Base-by-base conservation (phyloP, 2,329 filamentous ascomycete genomes). In the Fusarium sp. region DNA sequence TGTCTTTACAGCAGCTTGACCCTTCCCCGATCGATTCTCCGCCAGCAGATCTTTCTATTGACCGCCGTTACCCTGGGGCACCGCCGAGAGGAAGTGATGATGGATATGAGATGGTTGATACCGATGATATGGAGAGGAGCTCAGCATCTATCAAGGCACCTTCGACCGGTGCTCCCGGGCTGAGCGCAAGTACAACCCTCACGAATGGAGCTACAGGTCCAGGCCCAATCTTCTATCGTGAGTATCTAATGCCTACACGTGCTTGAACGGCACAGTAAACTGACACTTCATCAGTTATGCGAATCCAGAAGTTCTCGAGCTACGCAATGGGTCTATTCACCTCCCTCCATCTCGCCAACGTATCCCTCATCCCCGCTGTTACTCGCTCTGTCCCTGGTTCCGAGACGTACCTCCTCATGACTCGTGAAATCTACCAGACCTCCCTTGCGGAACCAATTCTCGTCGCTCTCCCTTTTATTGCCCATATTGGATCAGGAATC, bases 391-490 rank as follows among this genome's bases (percentile, higher is more conserved):
- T 96, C 11, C 84, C 91, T 14, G 88, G 90, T 58, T 93, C 93
- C 67, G 95, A 98, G 79, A 91, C 90, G 55, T 97, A 94, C 82
- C 90, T 98, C 54, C 91, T 98, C 72, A 93, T 97, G 81, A 95
- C 94, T 33, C 90, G 95, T 69, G 95, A 97, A 54, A 91, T 96
- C 81, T 98, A 98, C 84, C 95, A 98, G 82, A 95, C 94, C 3
- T 87, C 92, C 4, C 84, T 93, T 21, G 87, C 92, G 57, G 95
- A 98, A 79, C 93, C 94, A 7, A 83, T 97, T 25, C 86, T 98
- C 69, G 89, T 98, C 67, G 90, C 87, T 46, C 81, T 94, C 4
- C 94, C 95, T 5, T 84, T 97, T 27, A 80, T 91, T 64, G 88
- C 91, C 5, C 95, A 98, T 80, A 85, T 98, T 46, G 86, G 88